Base-by-base conservation (phyloP, 2,329 filamentous ascomycete genomes). In the Metarhizium brunneum region DNA sequence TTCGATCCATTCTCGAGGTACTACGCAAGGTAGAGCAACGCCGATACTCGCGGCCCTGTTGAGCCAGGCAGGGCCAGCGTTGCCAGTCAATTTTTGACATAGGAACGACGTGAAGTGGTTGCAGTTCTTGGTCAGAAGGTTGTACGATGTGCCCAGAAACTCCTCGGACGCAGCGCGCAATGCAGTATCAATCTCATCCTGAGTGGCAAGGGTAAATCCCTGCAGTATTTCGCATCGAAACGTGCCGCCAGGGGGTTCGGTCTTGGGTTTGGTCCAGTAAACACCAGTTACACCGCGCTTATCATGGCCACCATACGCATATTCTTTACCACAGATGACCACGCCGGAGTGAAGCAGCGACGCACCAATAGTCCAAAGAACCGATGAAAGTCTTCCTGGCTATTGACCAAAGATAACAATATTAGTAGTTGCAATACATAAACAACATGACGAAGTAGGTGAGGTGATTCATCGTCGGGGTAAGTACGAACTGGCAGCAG, bases 21-120 rank as follows among this genome's bases (percentile, higher is more conserved):
- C 88, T 20, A 95, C 80, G 67, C 90, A 95, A 14, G 90, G 90
- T 40, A 95, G 70, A 13, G 87, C 87, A 53, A 92, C 80, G 43
- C 90, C 90, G 59, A 95, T 89, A 62, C 82, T 86, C n/a, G 90
- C 90, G 1, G 90, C 90, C 55, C 90, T 82, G 65, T 95, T 95
- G 54, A 95, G 73, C 87, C 89, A 95, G 18, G 70, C 72, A 0
- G 90, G 90, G 0, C 87, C 87, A 1, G 83, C 74, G 49, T 82
- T 79, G 6, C 85, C 83, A 2, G 88, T 92, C 54, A 95, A 77
- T 61, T 81, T 82, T 67, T 86, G 77, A 70, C 87, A 91, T 18
- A 95, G 78, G 63, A 87, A 83, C 20, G 83, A 84, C 2, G 89
- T 92, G 68, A 95, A 95, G 68, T 95, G 90, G 68, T 95, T 95